Base-by-base conservation (phyloP, 2,329 filamentous ascomycete species). In the Cladosporium cucumerinum region DNA sequence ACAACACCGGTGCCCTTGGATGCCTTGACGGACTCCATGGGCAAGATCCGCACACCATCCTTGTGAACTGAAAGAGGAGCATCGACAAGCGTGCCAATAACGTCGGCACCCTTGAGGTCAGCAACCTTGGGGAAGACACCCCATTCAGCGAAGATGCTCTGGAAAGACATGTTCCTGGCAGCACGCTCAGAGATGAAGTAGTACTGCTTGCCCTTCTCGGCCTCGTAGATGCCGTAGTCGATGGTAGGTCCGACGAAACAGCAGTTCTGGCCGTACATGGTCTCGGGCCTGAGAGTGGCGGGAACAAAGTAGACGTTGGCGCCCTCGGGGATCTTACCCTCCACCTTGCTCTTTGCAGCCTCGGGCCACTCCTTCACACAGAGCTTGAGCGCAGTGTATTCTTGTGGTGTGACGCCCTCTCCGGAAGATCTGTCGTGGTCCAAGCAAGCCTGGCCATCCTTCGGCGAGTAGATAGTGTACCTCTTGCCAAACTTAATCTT, bases 261-360 rank as follows among this genome's bases (percentile, higher is more conserved):
- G 80, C 92, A 96, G 4, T 89, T 96, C 79, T 98, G 95, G 48
- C 96, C 96, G 76, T 98, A 99, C 94, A 99, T 98, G 39, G 95
- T 99, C 83, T 99, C 95, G 2, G 95, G 92, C 67, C 95, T 86
- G 67, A 99, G 85, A 63, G 95, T 98, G 18, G 95, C 95, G 14
- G 95, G 91, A 14, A 98, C 87, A 73, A 98, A 90, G 81, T 89
- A 98, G 64, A 97, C 89, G 67, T 90, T 90, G 54, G 91, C 89
- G 69, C 86, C 87, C 39, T 88, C 84, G 6, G 94, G 91, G 4
- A 98, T 81, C 81, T 94, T 95, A 69, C 86, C 89, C 76, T 89
- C 85, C 65, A 98, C 80, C 61, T 86, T 81, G 70, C 89, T 86
- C 69, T 87, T 86, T 26, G 92, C 90, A 68, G 88, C 85, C 32